Base-by-base conservation (phyloP, 495 filamentous ascomycete species). In the Podospora fimiseda region DNA sequence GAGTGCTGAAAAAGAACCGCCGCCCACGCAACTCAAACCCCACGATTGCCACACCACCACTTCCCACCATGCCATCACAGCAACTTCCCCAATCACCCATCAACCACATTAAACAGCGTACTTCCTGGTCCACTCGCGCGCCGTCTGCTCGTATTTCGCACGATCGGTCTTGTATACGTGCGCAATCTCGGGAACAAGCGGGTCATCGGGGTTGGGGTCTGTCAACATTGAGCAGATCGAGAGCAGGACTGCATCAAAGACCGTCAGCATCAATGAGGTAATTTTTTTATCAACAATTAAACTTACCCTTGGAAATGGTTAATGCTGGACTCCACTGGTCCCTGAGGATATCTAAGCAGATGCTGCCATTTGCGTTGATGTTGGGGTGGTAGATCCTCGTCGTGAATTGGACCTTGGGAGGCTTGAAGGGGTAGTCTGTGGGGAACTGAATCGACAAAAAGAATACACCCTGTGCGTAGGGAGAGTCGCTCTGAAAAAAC, bases 151-250 rank as follows among this genome's bases (percentile, higher is more conserved):
- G 72, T 98, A 98, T 64, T 90, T 80, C 52, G 86, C 80, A 49
- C 89, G 88, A 70, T 98, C 94, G 48, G 93, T 96, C 88, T 98
- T 98, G 86, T 98, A 98, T 63, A 98, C 93, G 63, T 98, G 93
- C 23, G 93, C 93, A 61, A 98, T 97, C 76, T 98, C 93, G 48
- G 93, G 93, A 45, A 98, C 93, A 52, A 98, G 83, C 55, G 93
- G 93, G 72, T 98, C 93, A 67, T 98, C 93, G 42, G 93, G 93
- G 81, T 98, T 98, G 58, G 93, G 93, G 74, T 98, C 93, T 62
- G 94, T 98, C 64, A 98, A 82, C 94, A 98, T 97, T 37, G 93
- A 98, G 80, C 93, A 98, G 77, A 98, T 98, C 21, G 94, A 97
- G 51, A 98, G 86, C 42, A 98, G 79, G 43, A 98, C 93, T 96